These are phyloP conservation scores for Zopfia rhizophila DNA, from an alignment of 2,329 filamentous ascomycete genomes.

Conservation along the genomic window DNA sequence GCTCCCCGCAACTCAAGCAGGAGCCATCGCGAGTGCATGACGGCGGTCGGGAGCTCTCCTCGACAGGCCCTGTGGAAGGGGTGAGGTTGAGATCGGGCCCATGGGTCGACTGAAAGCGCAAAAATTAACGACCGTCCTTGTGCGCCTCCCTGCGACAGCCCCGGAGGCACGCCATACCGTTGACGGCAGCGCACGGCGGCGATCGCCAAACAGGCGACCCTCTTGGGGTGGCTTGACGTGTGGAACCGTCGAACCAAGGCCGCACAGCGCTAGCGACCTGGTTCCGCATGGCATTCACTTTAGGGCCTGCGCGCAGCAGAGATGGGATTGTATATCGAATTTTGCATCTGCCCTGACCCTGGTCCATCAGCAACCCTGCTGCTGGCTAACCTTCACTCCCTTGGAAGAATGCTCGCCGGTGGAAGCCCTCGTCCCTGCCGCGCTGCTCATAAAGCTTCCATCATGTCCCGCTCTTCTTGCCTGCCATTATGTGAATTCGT, in stretches of 20 bases:
- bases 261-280: conserved; percentile 9
- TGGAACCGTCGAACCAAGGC: conserved; percentile 9
- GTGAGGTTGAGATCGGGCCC: no score
- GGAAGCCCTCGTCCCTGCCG: conserved; percentile 20
- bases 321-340: conserved; percentile 20
- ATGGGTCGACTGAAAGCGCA: no score
- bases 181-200: conserved; percentile 1
- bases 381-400: conserved; percentile 13
- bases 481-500: conserved; percentile 3
- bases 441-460: conserved; percentile 24
- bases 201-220: conserved; percentile 2
- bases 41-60: no score
- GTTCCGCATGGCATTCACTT: conserved; percentile 18
- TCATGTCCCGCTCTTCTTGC: conserved; percentile 20
- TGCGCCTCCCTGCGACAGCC: conserved; percentile 38
- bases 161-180: conserved; percentile 4
- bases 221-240: conserved; percentile 8
- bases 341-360: conserved; percentile 17
- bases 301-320: conserved; percentile 13
- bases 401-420: conserved; percentile 9
- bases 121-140: no score
- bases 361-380: conserved; percentile 12
- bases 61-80: no score
- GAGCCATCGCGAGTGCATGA: no score
- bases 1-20: no score